Conservation (phyloP, 2,329 filamentous ascomycete genomes). For the Colletotrichum viniferum region DNA sequence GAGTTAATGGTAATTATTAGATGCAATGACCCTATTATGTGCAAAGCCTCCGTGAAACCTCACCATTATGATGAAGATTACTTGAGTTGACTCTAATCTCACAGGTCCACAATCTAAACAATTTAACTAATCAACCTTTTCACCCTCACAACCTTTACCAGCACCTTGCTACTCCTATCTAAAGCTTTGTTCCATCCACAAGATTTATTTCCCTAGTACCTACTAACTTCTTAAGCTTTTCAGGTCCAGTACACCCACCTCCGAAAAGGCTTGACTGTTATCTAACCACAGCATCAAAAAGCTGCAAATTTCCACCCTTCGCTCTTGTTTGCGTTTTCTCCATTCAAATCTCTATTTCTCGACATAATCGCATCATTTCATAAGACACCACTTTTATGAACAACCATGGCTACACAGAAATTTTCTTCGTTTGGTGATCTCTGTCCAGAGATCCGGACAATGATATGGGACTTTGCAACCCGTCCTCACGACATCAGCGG, state of each 20-base stretch:
- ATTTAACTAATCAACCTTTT: no score
- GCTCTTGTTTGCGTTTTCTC: neutral
- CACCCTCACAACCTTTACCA: neutral
- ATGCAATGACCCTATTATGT: neutral
- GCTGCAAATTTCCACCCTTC: neutral
- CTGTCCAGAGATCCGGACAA: neutral
- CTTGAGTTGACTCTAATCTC: neutral
- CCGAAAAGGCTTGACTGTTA: neutral
- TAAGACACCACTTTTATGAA: neutral
- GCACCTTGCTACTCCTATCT: neutral
- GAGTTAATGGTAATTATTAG: neutral
- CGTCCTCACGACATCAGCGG: neutral
- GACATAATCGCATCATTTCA: neutral
- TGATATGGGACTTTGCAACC: neutral
- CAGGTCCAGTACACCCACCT: rapidly evolving
- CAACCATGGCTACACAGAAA: neutral
- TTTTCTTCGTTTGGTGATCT: neutral
- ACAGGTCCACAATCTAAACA: neutral
- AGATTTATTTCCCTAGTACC: neutral
- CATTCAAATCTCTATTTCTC: neutral
- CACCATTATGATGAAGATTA: neutral
- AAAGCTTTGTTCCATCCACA: neutral
- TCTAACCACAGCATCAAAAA: neutral
- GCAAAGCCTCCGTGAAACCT: neutral
- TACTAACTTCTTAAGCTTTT: neutral